These are phyloP conservation scores for Salvia miltiorrhiza DNA, from an alignment of 257 asterid species.

Conservation along the genomic window DNA sequence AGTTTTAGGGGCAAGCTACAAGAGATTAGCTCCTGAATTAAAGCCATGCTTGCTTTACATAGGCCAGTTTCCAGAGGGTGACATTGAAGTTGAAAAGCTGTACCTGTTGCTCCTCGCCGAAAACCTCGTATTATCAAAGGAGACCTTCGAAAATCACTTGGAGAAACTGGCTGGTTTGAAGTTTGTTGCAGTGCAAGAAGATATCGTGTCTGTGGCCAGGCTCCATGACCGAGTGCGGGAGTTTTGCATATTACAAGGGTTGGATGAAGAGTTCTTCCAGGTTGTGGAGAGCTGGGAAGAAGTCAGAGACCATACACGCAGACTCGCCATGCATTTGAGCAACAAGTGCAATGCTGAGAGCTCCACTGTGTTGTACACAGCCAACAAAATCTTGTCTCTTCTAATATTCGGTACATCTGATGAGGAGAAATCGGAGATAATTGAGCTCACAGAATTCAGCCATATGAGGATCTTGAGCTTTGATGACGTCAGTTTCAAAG, in stretches of 20 bases:
- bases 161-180: not conserved
- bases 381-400: constrained; percentile 14
- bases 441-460: not conserved
- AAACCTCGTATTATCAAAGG: not conserved
- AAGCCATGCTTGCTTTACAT: constrained; percentile 34
- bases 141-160: too few species aligned
- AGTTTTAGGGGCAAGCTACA: constrained; percentile 2
- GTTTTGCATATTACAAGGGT: not conserved
- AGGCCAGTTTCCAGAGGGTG: constrained; percentile 17
- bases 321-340: constrained; percentile 17
- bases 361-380: not conserved
- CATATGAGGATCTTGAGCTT: constrained; percentile 12
- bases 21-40: not conserved
- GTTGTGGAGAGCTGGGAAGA: not conserved
- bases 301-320: not conserved
- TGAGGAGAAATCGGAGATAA: not conserved
- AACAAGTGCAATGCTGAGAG: not conserved
- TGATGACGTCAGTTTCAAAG: not conserved
- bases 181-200: not conserved
- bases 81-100: not conserved
- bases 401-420: not conserved
- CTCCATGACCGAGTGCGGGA: not conserved
- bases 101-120: not conserved
- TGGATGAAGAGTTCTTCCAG: not conserved
- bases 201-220: not conserved